Evolutionary conservation across 2,329 filamentous ascomycete genomes (phyloP), one percentile per base, ranked within the genome.

Genomic region (Neonectria punicea): DNA sequence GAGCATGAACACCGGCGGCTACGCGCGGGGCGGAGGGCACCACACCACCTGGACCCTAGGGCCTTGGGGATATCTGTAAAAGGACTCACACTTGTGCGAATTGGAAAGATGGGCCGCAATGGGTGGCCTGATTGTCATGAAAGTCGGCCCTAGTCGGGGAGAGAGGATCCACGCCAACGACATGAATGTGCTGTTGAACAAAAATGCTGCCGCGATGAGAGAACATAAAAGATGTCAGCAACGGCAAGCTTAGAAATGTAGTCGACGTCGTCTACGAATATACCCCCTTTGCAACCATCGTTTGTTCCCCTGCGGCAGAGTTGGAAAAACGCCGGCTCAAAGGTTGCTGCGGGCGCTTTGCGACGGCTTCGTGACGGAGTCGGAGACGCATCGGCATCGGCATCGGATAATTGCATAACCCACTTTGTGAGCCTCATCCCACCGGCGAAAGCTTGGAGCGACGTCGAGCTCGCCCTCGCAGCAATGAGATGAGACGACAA

Each of bases 21-120:
- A 89, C 67, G 74, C 77, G 39, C 72, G 79, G 41, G 74, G 74
- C 28, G 79, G 77, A 60, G 77, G 77, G 3, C 76, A 80, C 59
- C 82, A 84, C 63, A 74, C 81, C 13, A 86, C 81, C 65, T 91
- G 88, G 88, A 91, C 89, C 4, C 74, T 91, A 56, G 89, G 89
- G 1, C 75, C 85, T 10, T 91, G 89, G 89, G 89, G 87, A 5
- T 74, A 86, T 82, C 65, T 82, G 39, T 86, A 77, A 71, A 25
- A 53, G 14, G 4, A 16, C 34, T 22, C 28, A 44, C 53, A 43
- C 30, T 30, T 53, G 50, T 18, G 50, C 49, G 50, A 44, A 53
- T 51, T 55, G 36, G 30, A 47, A 34, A 54, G n/a, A 30, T 44
- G 34, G 49, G 28, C 28, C 53, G 30, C 39, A 54, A 58, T 41